phyloP scores from a whole-genome alignment of 768 basidiomycete species.

The Trametes gibbosa region DNA sequence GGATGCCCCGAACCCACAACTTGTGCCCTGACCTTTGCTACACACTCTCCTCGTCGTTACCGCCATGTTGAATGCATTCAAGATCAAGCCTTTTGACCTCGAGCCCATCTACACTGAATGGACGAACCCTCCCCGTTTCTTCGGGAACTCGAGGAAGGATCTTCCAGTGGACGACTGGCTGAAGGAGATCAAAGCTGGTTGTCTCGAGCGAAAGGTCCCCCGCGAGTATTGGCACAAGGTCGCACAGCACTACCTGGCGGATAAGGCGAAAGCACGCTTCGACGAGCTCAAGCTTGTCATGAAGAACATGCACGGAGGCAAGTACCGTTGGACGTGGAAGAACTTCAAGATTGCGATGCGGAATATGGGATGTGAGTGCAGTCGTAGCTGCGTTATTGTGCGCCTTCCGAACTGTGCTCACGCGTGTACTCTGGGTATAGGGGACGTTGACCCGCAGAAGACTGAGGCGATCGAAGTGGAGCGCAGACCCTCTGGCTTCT shows the following conservation, averaged over 20 bases:
- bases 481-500: conserved; percentile 47
- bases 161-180: conserved; percentile 71
- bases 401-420: not conserved
- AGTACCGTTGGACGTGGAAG: conserved; percentile 83
- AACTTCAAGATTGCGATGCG: conserved; percentile 75
- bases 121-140: conserved; percentile 64
- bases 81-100: conserved; percentile 74
- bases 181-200: conserved; percentile 68
- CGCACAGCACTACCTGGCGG: conserved; percentile 72
- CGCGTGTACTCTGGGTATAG: conserved; percentile 33
- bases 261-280: conserved; percentile 65
- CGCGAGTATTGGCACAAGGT: conserved; percentile 84
- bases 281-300: conserved; percentile 72
- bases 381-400: not conserved
- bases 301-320: conserved; percentile 70
- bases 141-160: conserved; percentile 69
- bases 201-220: conserved; percentile 65
- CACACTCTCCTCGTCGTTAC: not conserved
- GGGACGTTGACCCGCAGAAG: conserved; percentile 60
- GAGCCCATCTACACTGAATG: conserved; percentile 64
- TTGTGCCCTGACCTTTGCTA: not conserved
- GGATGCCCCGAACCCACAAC: not conserved
- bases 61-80: conserved; percentile 64
- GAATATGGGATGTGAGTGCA: conserved; percentile 75
- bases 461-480: conserved; percentile 64